Evolutionary conservation across 2,329 filamentous ascomycete species (phyloP).

Genomic region (Botryotinia calthae): DNA sequence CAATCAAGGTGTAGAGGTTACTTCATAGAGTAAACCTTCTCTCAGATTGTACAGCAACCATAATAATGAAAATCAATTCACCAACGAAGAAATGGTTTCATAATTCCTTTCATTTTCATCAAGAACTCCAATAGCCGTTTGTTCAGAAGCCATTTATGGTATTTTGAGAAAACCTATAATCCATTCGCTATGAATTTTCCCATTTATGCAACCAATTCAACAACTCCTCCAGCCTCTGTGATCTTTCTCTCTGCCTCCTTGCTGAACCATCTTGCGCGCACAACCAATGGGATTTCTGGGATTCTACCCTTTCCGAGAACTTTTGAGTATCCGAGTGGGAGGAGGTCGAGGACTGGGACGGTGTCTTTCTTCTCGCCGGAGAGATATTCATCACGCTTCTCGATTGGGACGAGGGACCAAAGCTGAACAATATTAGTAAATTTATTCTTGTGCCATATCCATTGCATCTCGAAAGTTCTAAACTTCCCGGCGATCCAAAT

Average conservation of each 20-base stretch:
- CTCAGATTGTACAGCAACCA: background rate
- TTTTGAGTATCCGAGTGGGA: conserved; percentile 96
- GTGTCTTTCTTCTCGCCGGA: conserved; percentile 77
- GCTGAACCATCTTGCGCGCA: conserved; percentile 93
- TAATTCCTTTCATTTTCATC: conserved; percentile 22
- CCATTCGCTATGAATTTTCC: conserved; percentile 25
- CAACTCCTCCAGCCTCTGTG: conserved; percentile 92
- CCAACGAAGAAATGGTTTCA: conserved; percentile 17
- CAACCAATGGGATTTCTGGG: conserved; percentile 88
- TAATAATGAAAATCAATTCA: conserved; percentile 23
- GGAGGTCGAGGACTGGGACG: conserved; percentile 96
- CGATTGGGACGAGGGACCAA: conserved; percentile 89
- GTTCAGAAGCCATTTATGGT: conserved; percentile 21
- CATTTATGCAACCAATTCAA: conserved; percentile 87
- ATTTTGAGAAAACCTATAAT: conserved; percentile 23
- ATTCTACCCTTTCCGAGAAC: conserved; percentile 97
- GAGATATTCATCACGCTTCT: conserved; percentile 92
- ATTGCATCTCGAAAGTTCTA: background rate
- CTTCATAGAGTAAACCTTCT: background rate
- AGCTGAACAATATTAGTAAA: conserved; percentile 54
- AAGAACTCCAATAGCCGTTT: conserved; percentile 24
- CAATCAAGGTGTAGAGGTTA: background rate
- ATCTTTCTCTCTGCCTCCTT: conserved; percentile 98
- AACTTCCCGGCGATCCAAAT: background rate
- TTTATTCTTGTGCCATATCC: background rate